These are phyloP conservation scores for Myxozyma mucilagina DNA, from an alignment of 805 yeast species.

Conservation along the genomic window DNA sequence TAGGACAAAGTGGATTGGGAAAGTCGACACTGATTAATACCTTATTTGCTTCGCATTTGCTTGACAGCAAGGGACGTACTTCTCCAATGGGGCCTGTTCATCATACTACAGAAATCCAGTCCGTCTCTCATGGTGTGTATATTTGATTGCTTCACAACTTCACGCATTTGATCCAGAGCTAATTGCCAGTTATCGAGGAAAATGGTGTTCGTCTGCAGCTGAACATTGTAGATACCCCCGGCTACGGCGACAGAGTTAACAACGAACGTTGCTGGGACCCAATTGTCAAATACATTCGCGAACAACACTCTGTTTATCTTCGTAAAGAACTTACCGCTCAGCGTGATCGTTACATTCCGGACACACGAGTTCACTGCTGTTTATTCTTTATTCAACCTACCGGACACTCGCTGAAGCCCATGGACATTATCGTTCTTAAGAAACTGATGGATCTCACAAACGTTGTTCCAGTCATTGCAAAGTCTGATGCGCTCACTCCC, in stretches of 20 bases:
- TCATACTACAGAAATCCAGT: constrained; percentile 53
- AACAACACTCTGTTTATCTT: constrained; percentile 81
- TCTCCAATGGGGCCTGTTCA: constrained; percentile 68
- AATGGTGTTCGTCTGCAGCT: constrained; percentile 83
- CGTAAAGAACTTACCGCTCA: constrained; percentile 86
- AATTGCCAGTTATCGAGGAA: constrained; percentile 58
- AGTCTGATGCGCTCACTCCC: constrained; percentile 83
- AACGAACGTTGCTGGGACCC: constrained; percentile 84
- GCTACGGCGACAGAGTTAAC: constrained; percentile 89
- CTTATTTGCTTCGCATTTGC: constrained; percentile 78
- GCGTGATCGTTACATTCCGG: constrained; percentile 70
- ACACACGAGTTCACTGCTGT: constrained; percentile 91
- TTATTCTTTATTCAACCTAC: constrained; percentile 89
- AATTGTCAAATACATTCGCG: constrained; percentile 83
- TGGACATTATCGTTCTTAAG: constrained; percentile 80
- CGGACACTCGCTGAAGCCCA: constrained; percentile 66
- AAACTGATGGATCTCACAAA: constrained; percentile 87
- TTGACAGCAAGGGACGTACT: constrained; percentile 71
- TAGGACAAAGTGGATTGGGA: constrained; percentile 80
- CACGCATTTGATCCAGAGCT: not conserved
- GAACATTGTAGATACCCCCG: constrained; percentile 94
- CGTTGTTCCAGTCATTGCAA: constrained; percentile 94
- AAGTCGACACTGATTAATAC: constrained; percentile 91
- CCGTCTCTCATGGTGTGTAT: constrained; percentile 36
- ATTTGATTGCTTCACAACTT: not conserved